Conservation (phyloP, 306 rosid species). For the Vigna mungo region DNA sequence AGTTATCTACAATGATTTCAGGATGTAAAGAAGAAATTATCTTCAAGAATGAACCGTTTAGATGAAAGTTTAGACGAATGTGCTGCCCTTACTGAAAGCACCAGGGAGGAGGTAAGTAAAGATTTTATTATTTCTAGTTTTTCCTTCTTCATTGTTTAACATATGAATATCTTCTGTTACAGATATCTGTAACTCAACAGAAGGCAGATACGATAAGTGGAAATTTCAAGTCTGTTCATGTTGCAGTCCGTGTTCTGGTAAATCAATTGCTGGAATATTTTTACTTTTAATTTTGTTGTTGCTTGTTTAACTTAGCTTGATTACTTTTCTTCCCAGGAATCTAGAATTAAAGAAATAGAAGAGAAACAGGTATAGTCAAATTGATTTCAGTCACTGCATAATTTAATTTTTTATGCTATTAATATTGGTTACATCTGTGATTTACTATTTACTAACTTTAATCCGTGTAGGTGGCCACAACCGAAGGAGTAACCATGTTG, state of each 20-base stretch:
- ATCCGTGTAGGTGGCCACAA: constrained; percentile 60
- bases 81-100: constrained; percentile 52
- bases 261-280: constrained; percentile 35
- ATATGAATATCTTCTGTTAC: constrained; percentile 35
- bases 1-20: constrained; percentile 51
- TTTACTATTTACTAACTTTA: constrained; percentile 26
- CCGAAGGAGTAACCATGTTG: constrained; percentile 63
- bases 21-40: constrained; percentile 69
- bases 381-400: constrained; percentile 3
- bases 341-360: constrained; percentile 72
- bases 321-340: constrained; percentile 62
- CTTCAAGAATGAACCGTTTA: constrained; percentile 62
- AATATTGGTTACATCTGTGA: constrained; percentile 37
- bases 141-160: constrained; percentile 28
- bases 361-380: constrained; percentile 75
- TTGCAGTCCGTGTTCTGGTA: constrained; percentile 71
- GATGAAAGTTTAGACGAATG: constrained; percentile 69
- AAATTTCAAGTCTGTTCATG: constrained; percentile 58
- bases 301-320: constrained; percentile 38
- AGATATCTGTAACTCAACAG: constrained; percentile 66
- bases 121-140: constrained; percentile 26
- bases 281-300: constrained; percentile 11
- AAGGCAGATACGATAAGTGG: constrained; percentile 53
- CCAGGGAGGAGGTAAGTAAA: constrained; percentile 66
- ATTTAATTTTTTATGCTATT: constrained; percentile 13